These are phyloP conservation scores for Trichoderma koningiopsis DNA, from an alignment of 2,329 filamentous ascomycete genomes.

Conservation along the genomic window DNA sequence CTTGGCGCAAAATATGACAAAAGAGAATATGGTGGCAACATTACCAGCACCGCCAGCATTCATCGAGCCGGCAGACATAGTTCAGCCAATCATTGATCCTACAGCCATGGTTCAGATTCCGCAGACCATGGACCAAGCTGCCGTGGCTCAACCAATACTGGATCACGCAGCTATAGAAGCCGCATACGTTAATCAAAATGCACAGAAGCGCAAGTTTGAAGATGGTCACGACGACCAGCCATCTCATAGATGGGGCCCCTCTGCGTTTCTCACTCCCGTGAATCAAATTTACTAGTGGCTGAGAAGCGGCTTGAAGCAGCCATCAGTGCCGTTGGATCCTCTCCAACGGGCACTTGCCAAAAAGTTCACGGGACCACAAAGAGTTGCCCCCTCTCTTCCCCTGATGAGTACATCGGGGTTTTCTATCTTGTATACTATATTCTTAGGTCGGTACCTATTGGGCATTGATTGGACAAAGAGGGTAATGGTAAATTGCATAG, in stretches of 20 bases:
- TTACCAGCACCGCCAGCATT: not conserved
- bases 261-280: not conserved
- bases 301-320: not conserved
- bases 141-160: not conserved
- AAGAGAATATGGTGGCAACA: not conserved
- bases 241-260: not conserved
- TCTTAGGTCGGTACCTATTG: not conserved
- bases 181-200: not conserved
- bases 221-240: not conserved
- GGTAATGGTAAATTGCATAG: not conserved
- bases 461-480: not conserved
- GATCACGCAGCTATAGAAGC: not conserved
- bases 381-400: not conserved
- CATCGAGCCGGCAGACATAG: not conserved
- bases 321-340: not conserved
- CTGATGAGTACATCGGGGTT: not conserved
- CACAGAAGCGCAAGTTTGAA: constrained; percentile 1
- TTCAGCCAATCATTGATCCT: not conserved
- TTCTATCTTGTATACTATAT: not conserved
- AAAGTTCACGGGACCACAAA: not conserved
- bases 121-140: not conserved
- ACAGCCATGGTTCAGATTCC: no score
- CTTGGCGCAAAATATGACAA: not conserved
- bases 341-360: not conserved
- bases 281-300: not conserved